A percentile compares a stretch with the other conserved stretches of the same genome.
Conservation (phyloP, 306 rosid species). For the Medicago lupulina region DNA sequence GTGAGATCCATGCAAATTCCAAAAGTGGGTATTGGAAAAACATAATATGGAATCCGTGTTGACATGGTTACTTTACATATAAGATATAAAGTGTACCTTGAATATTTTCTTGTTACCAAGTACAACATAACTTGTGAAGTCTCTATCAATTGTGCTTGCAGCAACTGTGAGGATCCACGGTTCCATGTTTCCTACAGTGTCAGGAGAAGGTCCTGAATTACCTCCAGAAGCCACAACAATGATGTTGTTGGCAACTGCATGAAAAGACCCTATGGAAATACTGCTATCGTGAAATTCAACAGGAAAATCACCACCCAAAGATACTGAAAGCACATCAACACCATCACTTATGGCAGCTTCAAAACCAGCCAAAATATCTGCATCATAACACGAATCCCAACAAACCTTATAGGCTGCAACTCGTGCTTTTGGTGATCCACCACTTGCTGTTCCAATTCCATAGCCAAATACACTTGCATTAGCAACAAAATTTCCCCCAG, state of each 20-base stretch:
- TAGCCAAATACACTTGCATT: conserved; percentile 54
- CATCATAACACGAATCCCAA: conserved; percentile 64
- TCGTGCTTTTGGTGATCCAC: conserved; percentile 83
- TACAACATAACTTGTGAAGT: conserved; percentile 42
- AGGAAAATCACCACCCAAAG: conserved; percentile 42
- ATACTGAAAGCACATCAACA: conserved; percentile 66
- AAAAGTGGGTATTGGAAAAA: too few relatives aligned
- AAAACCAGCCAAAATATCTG: conserved; percentile 73
- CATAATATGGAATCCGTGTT: too few relatives aligned
- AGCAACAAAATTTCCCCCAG: conserved; percentile 66
- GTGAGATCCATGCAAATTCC: too few relatives aligned
- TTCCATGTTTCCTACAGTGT: conserved; percentile 38
- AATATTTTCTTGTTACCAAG: conserved; percentile 57
- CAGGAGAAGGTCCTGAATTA: conserved; percentile 49
- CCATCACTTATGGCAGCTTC: conserved; percentile 84
- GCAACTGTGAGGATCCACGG: conserved; percentile 74
- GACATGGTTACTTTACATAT: too few relatives aligned
- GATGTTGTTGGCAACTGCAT: conserved; percentile 56
- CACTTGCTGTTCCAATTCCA: conserved; percentile 81
- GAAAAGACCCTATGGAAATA: conserved; percentile 62
- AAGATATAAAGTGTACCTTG: conserved; percentile 19
- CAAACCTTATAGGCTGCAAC: conserved; percentile 86
- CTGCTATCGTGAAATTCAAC: conserved; percentile 1
- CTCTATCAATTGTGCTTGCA: conserved; percentile 73
- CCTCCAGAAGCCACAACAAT: conserved; percentile 62